Conservation (phyloP, 768 basidiomycete species). For the Russula foetens region DNA sequence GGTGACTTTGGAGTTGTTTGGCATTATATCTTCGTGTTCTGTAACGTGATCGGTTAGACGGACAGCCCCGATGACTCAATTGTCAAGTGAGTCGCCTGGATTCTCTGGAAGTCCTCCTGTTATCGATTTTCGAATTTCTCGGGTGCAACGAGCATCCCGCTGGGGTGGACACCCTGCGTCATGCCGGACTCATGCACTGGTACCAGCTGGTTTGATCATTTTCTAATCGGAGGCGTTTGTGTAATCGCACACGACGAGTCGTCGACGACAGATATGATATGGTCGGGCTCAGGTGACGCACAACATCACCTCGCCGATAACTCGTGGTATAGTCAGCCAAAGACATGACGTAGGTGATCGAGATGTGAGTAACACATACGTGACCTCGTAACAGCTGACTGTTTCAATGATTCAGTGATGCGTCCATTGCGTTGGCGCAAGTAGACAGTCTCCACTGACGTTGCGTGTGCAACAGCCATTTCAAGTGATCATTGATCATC, state of each 20-base stretch:
- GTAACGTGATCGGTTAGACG: no score
- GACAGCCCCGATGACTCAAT: no score
- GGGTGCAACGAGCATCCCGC: background rate
- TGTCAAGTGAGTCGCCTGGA: no score
- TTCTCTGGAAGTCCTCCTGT: no score
- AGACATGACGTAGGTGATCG: conserved; percentile 1
- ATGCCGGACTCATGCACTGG: no score
- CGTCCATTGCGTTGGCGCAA: background rate
- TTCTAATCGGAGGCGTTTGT: background rate
- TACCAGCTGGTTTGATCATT: background rate
- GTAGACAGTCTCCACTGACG: background rate
- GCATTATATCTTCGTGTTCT: no score
- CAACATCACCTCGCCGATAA: background rate
- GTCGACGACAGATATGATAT: no score
- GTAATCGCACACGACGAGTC: no score
- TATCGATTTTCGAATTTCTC: background rate
- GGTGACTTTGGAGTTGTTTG: no score
- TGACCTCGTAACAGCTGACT: background rate
- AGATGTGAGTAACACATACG: background rate
- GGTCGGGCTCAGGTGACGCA: background rate
- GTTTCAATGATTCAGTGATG: background rate
- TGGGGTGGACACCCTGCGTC: no score
- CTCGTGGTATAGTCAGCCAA: background rate
- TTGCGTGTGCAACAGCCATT: background rate
- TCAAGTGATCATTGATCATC: background rate